Evolutionary conservation across 345 rosid genomes (phyloP).

Genomic region (Populus euphratica): DNA sequence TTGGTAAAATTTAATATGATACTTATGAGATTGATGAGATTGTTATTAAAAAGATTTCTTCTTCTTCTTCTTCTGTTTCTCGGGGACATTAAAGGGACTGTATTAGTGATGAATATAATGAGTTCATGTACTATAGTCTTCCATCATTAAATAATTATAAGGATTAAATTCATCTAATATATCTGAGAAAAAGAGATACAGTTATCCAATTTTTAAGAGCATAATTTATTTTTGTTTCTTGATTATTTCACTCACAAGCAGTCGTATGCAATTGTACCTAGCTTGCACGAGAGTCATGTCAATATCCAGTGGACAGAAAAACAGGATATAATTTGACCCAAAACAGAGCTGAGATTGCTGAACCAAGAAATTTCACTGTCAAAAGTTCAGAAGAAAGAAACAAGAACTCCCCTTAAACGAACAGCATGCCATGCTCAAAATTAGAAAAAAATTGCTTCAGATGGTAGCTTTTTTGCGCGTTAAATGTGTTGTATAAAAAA

Average conservation of each 20-base stretch:
- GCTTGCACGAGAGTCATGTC: not conserved
- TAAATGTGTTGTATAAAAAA: too few relatives aligned
- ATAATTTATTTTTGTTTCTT: too few relatives aligned
- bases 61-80: too few relatives aligned
- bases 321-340: not conserved
- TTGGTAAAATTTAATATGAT: too few relatives aligned
- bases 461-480: too few relatives aligned
- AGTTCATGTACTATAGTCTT: not conserved
- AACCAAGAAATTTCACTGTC: not conserved
- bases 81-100: too few relatives aligned
- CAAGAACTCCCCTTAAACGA: not conserved
- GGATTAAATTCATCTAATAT: not conserved
- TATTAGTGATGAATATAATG: not conserved
- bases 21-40: too few relatives aligned
- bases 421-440: not conserved
- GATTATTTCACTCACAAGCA: not conserved
- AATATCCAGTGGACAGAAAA: not conserved
- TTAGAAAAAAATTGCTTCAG: too few relatives aligned
- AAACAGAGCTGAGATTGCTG: not conserved
- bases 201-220: too few relatives aligned
- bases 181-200: not conserved
- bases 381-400: not conserved
- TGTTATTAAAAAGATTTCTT: too few relatives aligned
- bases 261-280: conserved; percentile 4
- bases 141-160: not conserved